A percentile compares a stretch with the other conserved stretches of the same genome.
Evolutionary conservation across 495 filamentous ascomycete species (phyloP).

Genomic region (Trichocladium antarcticum): DNA sequence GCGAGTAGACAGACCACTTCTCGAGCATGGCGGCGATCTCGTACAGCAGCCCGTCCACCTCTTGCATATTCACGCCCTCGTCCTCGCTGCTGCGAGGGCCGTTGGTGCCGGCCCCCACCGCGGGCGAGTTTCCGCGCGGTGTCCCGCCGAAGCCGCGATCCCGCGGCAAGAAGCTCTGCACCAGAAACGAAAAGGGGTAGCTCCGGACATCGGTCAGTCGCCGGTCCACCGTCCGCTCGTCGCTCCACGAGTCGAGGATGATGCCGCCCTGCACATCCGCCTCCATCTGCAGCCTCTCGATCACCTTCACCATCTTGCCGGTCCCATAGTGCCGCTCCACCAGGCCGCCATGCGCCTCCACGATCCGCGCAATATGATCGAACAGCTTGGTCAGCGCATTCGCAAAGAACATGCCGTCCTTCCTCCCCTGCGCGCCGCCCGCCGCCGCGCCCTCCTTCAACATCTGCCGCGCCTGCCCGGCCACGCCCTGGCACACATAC

Average conservation of each 20-base stretch:
- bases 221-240: constrained; percentile 73
- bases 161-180: constrained; percentile 79
- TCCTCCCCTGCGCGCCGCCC: constrained; percentile 38
- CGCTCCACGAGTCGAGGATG: constrained; percentile 86
- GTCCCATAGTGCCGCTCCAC: constrained; percentile 88
- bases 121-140: constrained; percentile 51
- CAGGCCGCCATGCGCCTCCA: constrained; percentile 78
- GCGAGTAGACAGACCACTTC: constrained; percentile 83
- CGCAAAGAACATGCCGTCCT: constrained; percentile 79
- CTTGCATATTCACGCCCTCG: constrained; percentile 89
- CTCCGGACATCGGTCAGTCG: constrained; percentile 88
- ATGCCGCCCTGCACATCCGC: constrained; percentile 97
- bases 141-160: constrained; percentile 46
- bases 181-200: constrained; percentile 92
- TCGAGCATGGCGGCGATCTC: constrained; percentile 87
- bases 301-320: constrained; percentile 90
- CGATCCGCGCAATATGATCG: constrained; percentile 93
- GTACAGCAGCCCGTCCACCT: constrained; percentile 73
- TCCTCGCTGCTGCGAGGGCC: constrained; percentile 54
- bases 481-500: constrained; percentile 91
- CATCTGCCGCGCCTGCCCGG: constrained; percentile 65
- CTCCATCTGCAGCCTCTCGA: constrained; percentile 85
- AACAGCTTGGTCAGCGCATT: constrained; percentile 85
- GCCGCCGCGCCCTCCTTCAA: constrained; percentile 47
- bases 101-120: constrained; percentile 43